Evolutionary conservation across 2,329 filamentous ascomycete species (phyloP).

Genomic region (Fusarium transvaalense): DNA sequence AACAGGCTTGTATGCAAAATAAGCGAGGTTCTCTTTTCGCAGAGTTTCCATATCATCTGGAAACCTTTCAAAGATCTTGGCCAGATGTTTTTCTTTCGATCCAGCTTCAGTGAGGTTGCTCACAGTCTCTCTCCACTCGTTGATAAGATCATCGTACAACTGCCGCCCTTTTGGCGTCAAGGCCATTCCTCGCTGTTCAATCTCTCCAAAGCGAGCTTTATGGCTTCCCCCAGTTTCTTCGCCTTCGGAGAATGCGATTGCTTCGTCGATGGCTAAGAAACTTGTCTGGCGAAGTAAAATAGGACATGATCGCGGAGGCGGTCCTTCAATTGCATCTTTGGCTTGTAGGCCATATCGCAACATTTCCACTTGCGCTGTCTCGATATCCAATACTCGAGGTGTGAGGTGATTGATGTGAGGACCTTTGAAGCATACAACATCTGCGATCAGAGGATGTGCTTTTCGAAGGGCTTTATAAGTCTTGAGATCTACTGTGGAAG

Average conservation of each 20-base stretch:
- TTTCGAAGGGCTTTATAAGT: constrained; percentile 58
- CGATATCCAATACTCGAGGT: constrained; percentile 63
- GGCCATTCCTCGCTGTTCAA: constrained; percentile 65
- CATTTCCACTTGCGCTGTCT: constrained; percentile 60
- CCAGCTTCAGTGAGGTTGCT: background rate
- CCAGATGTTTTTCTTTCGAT: constrained; percentile 42
- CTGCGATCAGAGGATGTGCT: constrained; percentile 63
- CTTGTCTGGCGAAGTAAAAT: constrained; percentile 67
- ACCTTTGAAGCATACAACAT: constrained; percentile 58
- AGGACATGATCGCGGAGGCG: constrained; percentile 57
- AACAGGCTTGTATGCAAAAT: constrained; percentile 52
- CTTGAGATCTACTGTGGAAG: constrained; percentile 55
- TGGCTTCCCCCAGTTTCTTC: constrained; percentile 54
- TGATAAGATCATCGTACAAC: constrained; percentile 61
- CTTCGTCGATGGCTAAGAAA: constrained; percentile 64
- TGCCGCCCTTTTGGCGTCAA: constrained; percentile 60
- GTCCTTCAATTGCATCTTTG: constrained; percentile 66
- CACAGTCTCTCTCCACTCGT: constrained; percentile 41
- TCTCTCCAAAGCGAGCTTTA: constrained; percentile 65
- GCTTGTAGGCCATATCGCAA: constrained; percentile 54
- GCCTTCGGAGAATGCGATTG: constrained; percentile 55
- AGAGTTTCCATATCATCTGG: constrained; percentile 59
- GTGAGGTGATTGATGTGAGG: constrained; percentile 68
- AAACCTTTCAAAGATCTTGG: constrained; percentile 52
- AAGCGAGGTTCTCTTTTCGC: constrained; percentile 54